These are phyloP conservation scores for Podospora tetraspora DNA, from an alignment of 495 filamentous ascomycete species.

Conservation along the genomic window DNA sequence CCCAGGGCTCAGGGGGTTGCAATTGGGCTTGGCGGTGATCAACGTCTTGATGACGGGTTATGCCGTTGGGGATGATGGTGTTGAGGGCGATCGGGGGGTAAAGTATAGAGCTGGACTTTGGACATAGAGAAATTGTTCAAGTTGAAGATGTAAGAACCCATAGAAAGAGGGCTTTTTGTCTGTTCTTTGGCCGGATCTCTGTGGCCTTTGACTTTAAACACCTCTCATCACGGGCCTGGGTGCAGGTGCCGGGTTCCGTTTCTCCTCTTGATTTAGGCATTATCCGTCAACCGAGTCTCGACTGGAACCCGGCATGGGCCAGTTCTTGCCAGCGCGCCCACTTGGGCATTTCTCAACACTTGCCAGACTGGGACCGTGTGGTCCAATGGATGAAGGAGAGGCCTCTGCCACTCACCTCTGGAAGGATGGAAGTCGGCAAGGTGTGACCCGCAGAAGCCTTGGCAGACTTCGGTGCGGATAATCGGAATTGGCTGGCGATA, in stretches of 20 bases:
- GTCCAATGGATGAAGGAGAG: slow-evolving; percentile 17
- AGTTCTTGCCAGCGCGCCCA: neutral
- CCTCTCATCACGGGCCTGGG: neutral
- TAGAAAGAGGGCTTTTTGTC: neutral
- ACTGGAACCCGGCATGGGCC: neutral
- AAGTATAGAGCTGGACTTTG: neutral
- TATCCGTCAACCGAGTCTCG: slow-evolving; percentile 5
- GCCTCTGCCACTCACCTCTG: slow-evolving; percentile 16
- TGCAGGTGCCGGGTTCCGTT: neutral
- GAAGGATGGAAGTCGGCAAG: neutral
- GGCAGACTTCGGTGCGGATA: neutral
- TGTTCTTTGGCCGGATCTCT: neutral
- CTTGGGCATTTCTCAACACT: neutral
- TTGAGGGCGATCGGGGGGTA: neutral
- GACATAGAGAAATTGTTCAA: neutral
- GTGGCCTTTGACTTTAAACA: neutral
- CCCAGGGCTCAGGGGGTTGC: neutral
- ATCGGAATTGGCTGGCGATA: neutral
- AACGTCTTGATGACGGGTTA: neutral
- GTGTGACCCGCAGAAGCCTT: neutral
- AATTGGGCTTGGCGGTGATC: neutral
- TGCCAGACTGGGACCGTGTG: slow-evolving; percentile 9
- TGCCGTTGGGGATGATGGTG: neutral
- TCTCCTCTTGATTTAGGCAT: neutral
- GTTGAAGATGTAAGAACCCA: neutral